Conservation (phyloP, 1,284 basidiomycete genomes). For the Malassezia arunalokei region DNA sequence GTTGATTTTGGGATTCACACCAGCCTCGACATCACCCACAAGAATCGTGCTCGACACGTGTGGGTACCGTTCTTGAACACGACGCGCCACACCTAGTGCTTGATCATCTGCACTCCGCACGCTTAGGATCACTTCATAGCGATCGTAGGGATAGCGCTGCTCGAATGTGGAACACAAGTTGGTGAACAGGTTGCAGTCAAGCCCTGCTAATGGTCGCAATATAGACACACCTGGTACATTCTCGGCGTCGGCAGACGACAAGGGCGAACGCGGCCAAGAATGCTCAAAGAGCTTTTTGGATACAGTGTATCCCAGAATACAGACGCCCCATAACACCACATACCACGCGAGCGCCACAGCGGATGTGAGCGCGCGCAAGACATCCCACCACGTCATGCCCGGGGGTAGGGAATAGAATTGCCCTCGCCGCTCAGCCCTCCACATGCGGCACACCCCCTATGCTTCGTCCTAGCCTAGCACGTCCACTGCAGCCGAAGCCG, state of each 20-base stretch:
- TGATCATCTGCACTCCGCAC: constrained; percentile 33
- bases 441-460: neutral
- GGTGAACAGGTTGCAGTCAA: constrained; percentile 37
- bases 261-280: constrained; percentile 16
- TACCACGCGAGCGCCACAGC: constrained; percentile 54
- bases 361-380: neutral
- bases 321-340: constrained; percentile 59
- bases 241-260: constrained; percentile 48
- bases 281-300: constrained; percentile 6
- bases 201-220: constrained; percentile 37
- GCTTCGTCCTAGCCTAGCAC: neutral
- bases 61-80: constrained; percentile 31
- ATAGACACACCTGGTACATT: constrained; percentile 47
- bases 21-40: constrained; percentile 51
- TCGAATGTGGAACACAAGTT: constrained; percentile 40
- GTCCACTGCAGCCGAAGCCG: neutral
- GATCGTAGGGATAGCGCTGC: constrained; percentile 33
- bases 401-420: neutral
- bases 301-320: constrained; percentile 60
- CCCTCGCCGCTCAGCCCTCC: no score
- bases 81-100: constrained; percentile 29
- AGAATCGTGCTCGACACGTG: constrained; percentile 28
- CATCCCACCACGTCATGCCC: constrained; percentile 20
- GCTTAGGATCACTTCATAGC: constrained; percentile 38
- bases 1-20: constrained; percentile 95